phyloP scores from a whole-genome alignment of 495 filamentous ascomycete genomes.

The Penicillium simplicissimum region DNA sequence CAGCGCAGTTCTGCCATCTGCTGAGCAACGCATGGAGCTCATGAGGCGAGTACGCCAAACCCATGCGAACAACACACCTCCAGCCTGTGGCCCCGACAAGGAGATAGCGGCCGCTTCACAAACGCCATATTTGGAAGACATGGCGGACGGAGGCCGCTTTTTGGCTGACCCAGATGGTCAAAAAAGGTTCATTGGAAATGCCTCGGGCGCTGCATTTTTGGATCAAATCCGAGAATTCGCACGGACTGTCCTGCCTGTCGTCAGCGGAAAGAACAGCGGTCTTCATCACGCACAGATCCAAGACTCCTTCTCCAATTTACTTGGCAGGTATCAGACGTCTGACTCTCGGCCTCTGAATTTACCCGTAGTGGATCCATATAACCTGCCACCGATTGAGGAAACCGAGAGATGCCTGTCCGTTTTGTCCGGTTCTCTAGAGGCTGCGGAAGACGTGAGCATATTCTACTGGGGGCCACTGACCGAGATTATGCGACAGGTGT shows the following conservation, averaged over 20 bases:
- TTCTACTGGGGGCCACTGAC: neutral
- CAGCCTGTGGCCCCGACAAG: neutral
- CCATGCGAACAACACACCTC: neutral
- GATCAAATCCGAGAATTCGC: slow-evolving; percentile 6
- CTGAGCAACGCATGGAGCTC: neutral
- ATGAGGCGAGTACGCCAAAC: slow-evolving; percentile 1
- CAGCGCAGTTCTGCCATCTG: neutral
- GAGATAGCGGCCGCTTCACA: neutral
- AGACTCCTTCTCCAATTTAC: slow-evolving; percentile 3
- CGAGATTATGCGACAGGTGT: neutral
- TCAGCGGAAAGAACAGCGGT: neutral
- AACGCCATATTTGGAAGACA: neutral
- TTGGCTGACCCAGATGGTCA: slow-evolving; percentile 2
- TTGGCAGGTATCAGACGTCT: neutral
- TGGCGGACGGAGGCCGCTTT: slow-evolving; percentile 8
- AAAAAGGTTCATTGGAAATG: slow-evolving; percentile 1
- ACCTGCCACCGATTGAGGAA: neutral
- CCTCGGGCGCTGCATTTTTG: slow-evolving; percentile 6
- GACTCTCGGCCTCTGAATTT: slow-evolving; percentile 2
- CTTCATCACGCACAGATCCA: neutral
- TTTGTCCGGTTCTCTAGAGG: neutral
- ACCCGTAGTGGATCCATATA: neutral
- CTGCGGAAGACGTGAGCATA: neutral
- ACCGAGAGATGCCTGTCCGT: neutral
- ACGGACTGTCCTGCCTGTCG: neutral